Evolutionary conservation across 2,329 filamentous ascomycete genomes (phyloP).

Genomic region (Hymenotorrendiella dingleyae): DNA sequence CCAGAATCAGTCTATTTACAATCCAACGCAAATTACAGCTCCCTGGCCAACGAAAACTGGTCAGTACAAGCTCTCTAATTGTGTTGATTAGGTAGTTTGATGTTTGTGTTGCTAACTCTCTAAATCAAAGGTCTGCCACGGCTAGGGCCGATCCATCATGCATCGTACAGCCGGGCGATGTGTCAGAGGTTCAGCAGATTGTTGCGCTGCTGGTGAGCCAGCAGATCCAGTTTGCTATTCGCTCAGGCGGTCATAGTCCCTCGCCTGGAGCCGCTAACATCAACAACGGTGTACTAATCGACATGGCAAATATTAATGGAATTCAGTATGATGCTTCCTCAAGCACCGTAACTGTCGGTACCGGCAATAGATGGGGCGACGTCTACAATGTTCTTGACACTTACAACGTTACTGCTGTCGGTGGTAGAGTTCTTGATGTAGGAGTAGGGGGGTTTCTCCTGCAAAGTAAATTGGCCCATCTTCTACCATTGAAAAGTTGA

Average conservation of each 20-base stretch:
- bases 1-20: too few relatives aligned
- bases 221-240: constrained; percentile 38
- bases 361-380: constrained; percentile 19
- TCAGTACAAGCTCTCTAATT: too few relatives aligned
- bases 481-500: neutral
- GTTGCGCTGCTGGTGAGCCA: neutral
- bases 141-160: neutral
- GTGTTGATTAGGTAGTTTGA: too few relatives aligned
- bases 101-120: too few relatives aligned
- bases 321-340: constrained; percentile 20
- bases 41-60: neutral
- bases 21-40: neutral
- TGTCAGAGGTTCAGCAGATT: neutral
- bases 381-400: constrained; percentile 6
- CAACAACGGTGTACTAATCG: constrained; percentile 28
- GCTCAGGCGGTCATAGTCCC: constrained; percentile 37
- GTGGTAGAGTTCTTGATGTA: neutral
- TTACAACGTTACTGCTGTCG: constrained; percentile 25
- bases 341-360: constrained; percentile 24
- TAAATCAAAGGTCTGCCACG: too few relatives aligned
- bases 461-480: neutral
- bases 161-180: neutral
- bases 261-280: constrained; percentile 32
- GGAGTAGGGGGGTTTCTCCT: neutral
- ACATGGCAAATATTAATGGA: constrained; percentile 29